These are phyloP conservation scores for Isabelozyma rhagii DNA, from an alignment of 805 yeast species.

Conservation along the genomic window DNA sequence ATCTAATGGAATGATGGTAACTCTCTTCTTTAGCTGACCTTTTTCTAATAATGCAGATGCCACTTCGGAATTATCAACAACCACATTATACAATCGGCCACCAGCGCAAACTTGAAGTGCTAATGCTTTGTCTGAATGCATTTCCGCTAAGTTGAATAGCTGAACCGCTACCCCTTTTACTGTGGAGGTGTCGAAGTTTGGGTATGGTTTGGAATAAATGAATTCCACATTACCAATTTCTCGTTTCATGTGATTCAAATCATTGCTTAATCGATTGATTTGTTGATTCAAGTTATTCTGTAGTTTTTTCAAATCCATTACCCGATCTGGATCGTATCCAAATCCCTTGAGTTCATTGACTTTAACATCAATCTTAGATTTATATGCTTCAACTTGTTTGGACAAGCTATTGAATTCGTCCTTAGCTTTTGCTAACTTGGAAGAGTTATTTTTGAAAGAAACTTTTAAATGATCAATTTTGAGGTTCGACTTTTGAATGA, in stretches of 20 bases:
- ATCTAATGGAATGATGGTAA: constrained; percentile 89
- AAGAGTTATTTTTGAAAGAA: constrained; percentile 47
- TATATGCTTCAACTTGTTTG: constrained; percentile 42
- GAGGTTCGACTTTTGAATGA: constrained; percentile 57
- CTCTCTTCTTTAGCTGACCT: constrained; percentile 76
- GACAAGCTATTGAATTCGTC: constrained; percentile 41
- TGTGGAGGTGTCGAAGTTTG: constrained; percentile 54
- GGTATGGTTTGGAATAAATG: constrained; percentile 60
- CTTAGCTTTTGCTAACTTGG: constrained; percentile 53
- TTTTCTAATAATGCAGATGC: constrained; percentile 80
- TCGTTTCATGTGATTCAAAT: constrained; percentile 56
- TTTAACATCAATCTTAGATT: constrained; percentile 32
- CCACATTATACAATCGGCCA: constrained; percentile 81
- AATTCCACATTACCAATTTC: constrained; percentile 74
- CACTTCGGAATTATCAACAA: constrained; percentile 81
- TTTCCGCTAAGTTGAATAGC: constrained; percentile 61
- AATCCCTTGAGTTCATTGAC: constrained; percentile 42
- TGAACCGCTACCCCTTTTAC: constrained; percentile 92
- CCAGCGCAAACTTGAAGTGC: constrained; percentile 97
- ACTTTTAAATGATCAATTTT: constrained; percentile 54
- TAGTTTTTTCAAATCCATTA: constrained; percentile 42
- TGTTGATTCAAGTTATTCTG: constrained; percentile 45
- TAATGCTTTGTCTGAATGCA: constrained; percentile 57
- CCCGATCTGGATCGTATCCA: constrained; percentile 55
- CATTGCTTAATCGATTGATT: constrained; percentile 40